Evolutionary conservation across 2,329 filamentous ascomycete species (phyloP).

Genomic region (Colletotrichum somersetense): DNA sequence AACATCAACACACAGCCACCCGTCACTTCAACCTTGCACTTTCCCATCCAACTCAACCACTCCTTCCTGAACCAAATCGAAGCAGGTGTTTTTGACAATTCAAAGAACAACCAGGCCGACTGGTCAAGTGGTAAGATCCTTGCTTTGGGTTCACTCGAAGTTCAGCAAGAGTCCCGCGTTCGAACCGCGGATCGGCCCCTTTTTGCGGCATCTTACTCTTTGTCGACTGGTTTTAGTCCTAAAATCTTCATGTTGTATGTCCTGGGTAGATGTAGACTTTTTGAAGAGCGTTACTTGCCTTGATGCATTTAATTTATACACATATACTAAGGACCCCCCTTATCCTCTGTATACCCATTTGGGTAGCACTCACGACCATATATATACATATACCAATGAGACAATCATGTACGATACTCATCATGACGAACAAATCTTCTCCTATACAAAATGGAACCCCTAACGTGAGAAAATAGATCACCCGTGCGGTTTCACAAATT

Average conservation of each 20-base stretch:
- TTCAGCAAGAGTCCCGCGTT: conserved; percentile 28
- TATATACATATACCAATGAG: background rate
- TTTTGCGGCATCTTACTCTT: background rate
- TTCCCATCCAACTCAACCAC: background rate
- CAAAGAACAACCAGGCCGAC: conserved; percentile 3
- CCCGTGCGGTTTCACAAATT: background rate
- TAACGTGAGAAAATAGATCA: background rate
- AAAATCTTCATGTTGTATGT: background rate
- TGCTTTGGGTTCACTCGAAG: conserved; percentile 29
- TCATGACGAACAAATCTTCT: background rate
- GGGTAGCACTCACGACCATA: background rate
- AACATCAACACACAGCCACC: conserved; percentile 6
- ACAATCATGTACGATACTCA: background rate
- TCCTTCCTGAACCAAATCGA: background rate
- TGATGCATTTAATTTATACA: background rate
- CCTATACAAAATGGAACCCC: background rate
- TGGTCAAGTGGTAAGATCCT: conserved; percentile 37
- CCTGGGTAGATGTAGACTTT: background rate
- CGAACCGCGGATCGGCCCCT: conserved; percentile 16
- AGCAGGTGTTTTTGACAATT: background rate
- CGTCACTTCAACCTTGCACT: background rate
- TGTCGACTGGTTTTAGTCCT: too few relatives aligned
- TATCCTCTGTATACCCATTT: background rate
- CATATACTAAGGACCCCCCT: background rate
- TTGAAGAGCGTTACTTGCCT: background rate